phyloP scores from a whole-genome alignment of 345 rosid species.

The Citrus cavaleriei region DNA sequence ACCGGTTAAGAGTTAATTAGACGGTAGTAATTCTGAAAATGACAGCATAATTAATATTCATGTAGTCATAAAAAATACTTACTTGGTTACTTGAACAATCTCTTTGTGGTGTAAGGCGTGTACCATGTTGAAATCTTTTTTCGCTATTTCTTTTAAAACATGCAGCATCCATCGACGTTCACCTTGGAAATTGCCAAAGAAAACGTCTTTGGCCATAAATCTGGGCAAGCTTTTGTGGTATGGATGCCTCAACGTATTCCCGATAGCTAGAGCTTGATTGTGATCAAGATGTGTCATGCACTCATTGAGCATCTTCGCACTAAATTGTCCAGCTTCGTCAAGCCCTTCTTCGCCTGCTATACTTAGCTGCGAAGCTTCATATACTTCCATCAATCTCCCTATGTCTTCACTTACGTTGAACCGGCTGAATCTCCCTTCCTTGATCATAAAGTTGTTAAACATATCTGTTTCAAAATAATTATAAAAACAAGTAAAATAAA shows the following conservation, averaged over 20 bases:
- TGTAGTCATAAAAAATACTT: not conserved
- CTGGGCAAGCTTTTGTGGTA: slow-evolving; percentile 42
- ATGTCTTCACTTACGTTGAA: slow-evolving; percentile 16
- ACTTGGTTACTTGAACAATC: slow-evolving; percentile 29
- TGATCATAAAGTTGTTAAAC: slow-evolving; percentile 25
- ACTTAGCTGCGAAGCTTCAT: slow-evolving; percentile 57
- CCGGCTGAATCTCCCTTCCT: slow-evolving; percentile 18
- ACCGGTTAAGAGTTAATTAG: not conserved
- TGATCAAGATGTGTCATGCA: not conserved
- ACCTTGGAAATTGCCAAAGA: not conserved
- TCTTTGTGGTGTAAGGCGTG: slow-evolving; percentile 17
- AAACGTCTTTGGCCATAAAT: slow-evolving; percentile 28
- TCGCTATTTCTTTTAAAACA: not conserved
- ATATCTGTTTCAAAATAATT: slow-evolving; percentile 21
- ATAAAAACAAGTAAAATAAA: not conserved
- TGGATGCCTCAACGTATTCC: slow-evolving; percentile 30
- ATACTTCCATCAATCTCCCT: slow-evolving; percentile 35
- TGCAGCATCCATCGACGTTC: slow-evolving; percentile 23
- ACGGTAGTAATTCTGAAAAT: not conserved
- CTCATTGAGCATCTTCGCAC: slow-evolving; percentile 23
- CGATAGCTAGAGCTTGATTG: slow-evolving; percentile 18
- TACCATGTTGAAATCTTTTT: not conserved
- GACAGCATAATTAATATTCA: not conserved
- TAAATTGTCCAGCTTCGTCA: slow-evolving; percentile 27
- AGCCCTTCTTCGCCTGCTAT: slow-evolving; percentile 45